Base-by-base conservation (phyloP, 1,139 yeast genomes). In the Kodamaea arcana region DNA sequence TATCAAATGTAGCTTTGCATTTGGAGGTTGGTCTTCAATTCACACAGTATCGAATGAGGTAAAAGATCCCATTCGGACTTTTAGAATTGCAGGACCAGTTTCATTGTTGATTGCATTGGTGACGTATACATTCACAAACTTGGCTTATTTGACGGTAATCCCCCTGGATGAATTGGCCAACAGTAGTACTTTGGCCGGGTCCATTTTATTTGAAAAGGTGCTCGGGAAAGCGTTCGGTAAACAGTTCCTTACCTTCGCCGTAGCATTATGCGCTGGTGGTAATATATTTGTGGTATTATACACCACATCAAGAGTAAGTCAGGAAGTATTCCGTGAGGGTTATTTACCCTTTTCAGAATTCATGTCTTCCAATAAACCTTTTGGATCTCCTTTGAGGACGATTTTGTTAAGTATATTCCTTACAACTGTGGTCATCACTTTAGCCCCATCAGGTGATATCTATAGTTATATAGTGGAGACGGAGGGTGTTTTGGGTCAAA, bases 361-460 rank as follows among this genome's bases (percentile, higher is more conserved):
- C 25, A 62, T 78, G 71, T 77, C 82, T 1, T 70, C 78, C 5
- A 78, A 78, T 43, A 67, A 69, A 65, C 81, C 80, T 2, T 62
- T 56, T 39, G 76, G 74, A 11, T 74, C 83, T 1, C 85, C 86
- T 2, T 50, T 78, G 15, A 71, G 72, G 8, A 59, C 81, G 0
- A 53, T 69, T 22, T 26, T 48, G 45, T 75, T 53, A 60, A 62
- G 72, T 41, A 54, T 64, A 14, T 23, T 45, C 2, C 44, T 68
- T 11, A 56, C 71, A 2, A 58, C 67, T 0, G 13, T 53, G 3
- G 51, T 83, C n/a, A 65, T 83, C 39, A 48, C 78, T 2, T 74
- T 80, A 2, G 80, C 86, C 21, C 90, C 92, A 8, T 76, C 80
- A 20, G 90, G 88, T 15, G 92, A 83, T 50, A 82, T 88, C 24